phyloP scores from a whole-genome alignment of 2,329 filamentous ascomycete species.

The Phialophora macrospora region DNA sequence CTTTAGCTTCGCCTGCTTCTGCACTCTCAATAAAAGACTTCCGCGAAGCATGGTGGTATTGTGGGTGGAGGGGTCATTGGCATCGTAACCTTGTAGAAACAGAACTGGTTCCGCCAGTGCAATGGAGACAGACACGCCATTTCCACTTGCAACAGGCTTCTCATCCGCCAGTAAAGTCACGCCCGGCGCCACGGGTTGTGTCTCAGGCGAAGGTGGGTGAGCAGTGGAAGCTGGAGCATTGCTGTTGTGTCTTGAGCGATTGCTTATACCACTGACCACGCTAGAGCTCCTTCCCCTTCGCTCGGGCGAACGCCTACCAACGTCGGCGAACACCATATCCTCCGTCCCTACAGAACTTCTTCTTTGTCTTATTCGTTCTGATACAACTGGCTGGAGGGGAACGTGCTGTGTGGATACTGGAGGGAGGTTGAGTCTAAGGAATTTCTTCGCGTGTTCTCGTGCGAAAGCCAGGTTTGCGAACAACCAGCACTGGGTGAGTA shows the following conservation, averaged over 20 bases:
- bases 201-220: conserved; percentile 13
- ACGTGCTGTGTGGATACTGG: conserved; percentile 39
- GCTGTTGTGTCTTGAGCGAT: conserved; percentile 40
- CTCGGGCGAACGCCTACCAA: conserved; percentile 33
- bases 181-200: conserved; percentile 39
- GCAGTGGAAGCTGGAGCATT: conserved; percentile 36
- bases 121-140: conserved; percentile 54
- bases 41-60: conserved; percentile 85
- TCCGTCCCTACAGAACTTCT: conserved; percentile 41
- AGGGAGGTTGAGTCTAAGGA: conserved; percentile 50
- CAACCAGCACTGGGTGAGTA: neutral
- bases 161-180: conserved; percentile 51
- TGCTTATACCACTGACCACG: conserved; percentile 38
- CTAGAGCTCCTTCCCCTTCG: conserved; percentile 36
- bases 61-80: conserved; percentile 59
- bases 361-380: conserved; percentile 46
- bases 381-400: conserved; percentile 41
- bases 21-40: conserved; percentile 77
- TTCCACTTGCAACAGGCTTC: conserved; percentile 55
- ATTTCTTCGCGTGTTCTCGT: conserved; percentile 54
- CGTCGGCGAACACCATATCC: conserved; percentile 42
- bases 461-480: conserved; percentile 50
- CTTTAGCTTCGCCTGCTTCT: conserved; percentile 92
- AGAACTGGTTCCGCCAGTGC: conserved; percentile 55
- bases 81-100: conserved; percentile 56